Evolutionary conservation across 1,284 basidiomycete genomes (phyloP), one percentile per base, ranked within the genome.

Genomic region (Microbotryomycetes sp.): DNA sequence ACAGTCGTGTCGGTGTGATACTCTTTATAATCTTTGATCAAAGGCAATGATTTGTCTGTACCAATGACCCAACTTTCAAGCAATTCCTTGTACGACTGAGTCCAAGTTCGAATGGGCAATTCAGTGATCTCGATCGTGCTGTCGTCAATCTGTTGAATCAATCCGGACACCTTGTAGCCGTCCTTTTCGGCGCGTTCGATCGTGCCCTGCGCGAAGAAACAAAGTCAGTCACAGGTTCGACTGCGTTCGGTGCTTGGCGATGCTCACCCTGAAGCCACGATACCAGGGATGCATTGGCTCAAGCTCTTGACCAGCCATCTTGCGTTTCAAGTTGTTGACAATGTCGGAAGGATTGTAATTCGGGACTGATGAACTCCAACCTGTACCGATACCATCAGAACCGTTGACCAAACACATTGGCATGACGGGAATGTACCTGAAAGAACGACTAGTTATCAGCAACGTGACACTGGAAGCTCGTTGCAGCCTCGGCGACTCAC

Each of bases 301-400:
- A 62, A 87, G 74, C 68, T 92, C 89, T 76, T 97, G 89, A 47
- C 85, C 88, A 0, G 81, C 81, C 89, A 98, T 93, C 69, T 94
- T 78, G 5, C 89, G 83, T 14, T 86, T 85, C 54, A 99, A 76
- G 75, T 98, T 98, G 29, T 81, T 82, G 22, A 97, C 88, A 54
- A 99, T 86, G 64, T 97, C 94, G 28, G 77, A 77, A 0, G 96
- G 96, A 75, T 98, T 97, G 80, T 87, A 98, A 73, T 88, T 89
- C 12, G 96, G 96, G 57, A 99, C 82, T 49, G 79, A 85, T 0
- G 96, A 97, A 73, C 91, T 94, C 94, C 96, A 99, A 86, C 89
- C 92, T 55, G 96, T 99, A 58, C 96, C 96, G 72, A 99, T 98
- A 79, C 96, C 96, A 71, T 97, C 93, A 16, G 89, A 86, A 16